These are phyloP conservation scores for Leishmania mexicana DNA, from an alignment of 208 protist species.

Conservation along the genomic window DNA sequence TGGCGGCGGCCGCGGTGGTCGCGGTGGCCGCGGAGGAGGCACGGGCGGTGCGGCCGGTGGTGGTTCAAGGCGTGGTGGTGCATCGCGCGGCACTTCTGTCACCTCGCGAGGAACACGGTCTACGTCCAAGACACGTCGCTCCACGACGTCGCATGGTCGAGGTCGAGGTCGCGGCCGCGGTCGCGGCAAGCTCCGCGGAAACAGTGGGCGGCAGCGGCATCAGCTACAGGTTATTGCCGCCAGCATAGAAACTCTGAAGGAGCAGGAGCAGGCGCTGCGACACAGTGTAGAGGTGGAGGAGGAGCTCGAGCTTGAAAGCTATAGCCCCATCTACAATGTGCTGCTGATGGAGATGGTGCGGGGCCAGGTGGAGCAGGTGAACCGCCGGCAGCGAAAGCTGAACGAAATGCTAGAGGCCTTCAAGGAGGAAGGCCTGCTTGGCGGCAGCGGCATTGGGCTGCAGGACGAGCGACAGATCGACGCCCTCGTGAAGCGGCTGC, in stretches of 20 bases:
- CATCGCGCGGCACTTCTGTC: slow-evolving; percentile 7
- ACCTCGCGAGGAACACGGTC: slow-evolving; percentile 1
- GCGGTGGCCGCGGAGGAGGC: slow-evolving; percentile 2
- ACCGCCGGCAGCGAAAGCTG: slow-evolving; percentile 54
- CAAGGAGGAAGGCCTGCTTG: slow-evolving; percentile 40
- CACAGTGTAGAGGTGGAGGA: slow-evolving; percentile 46
- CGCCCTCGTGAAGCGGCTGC: slow-evolving; percentile 45
- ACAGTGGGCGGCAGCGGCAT: slow-evolving; percentile 5
- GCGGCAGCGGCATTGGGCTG: slow-evolving; percentile 16
- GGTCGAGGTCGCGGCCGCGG: slow-evolving; percentile 9
- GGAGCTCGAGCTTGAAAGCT: slow-evolving; percentile 50
- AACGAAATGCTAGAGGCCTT: slow-evolving; percentile 64
- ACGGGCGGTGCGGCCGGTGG: slow-evolving; percentile 1
- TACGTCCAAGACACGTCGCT: slow-evolving; percentile 1
- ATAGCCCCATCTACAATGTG: slow-evolving; percentile 66
- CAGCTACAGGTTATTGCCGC: slow-evolving; percentile 25
- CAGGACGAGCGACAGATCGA: slow-evolving; percentile 32
- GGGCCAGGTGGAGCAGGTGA: slow-evolving; percentile 60
- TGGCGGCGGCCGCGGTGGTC: slow-evolving; percentile 1
- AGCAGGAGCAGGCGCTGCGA: slow-evolving; percentile 46
- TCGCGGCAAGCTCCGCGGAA: slow-evolving; percentile 14
- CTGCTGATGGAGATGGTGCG: slow-evolving; percentile 79
- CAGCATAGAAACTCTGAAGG: slow-evolving; percentile 28
- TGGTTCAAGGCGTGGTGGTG: not conserved
- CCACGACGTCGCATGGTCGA: slow-evolving; percentile 12